Percentiles rank a stretch among this genome's conserved stretches.
Evolutionary conservation across 768 basidiomycete species (phyloP).

Genomic region (Lenzites betulinus): DNA sequence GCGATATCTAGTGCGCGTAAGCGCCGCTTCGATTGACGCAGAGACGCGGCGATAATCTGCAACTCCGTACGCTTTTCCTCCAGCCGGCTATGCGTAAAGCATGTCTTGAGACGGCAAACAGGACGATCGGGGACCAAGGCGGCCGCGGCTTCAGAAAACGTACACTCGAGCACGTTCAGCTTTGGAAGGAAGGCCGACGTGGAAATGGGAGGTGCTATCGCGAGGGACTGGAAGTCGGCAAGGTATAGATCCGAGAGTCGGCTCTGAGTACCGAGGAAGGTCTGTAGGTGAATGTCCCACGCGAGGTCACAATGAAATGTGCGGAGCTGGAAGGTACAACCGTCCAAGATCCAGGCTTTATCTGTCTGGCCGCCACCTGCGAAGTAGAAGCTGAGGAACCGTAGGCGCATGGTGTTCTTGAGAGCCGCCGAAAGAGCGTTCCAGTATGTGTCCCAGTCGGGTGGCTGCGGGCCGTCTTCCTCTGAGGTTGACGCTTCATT

Average conservation of each 20-base stretch:
- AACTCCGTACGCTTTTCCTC: constrained; percentile 57
- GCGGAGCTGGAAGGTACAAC: constrained; percentile 54
- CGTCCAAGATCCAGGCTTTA: constrained; percentile 41
- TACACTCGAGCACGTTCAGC: constrained; percentile 61
- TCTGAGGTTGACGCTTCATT: constrained; percentile 16
- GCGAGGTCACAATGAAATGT: constrained; percentile 66
- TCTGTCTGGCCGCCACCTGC: constrained; percentile 29
- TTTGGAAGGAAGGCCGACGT: constrained; percentile 41
- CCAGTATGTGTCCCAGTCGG: constrained; percentile 52
- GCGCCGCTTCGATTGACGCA: constrained; percentile 45
- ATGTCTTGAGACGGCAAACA: constrained; percentile 64
- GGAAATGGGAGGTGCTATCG: constrained; percentile 25
- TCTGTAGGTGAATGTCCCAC: constrained; percentile 59
- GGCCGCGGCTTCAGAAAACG: constrained; percentile 64
- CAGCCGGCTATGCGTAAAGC: constrained; percentile 56
- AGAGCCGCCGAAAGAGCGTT: constrained; percentile 50
- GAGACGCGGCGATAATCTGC: constrained; percentile 45
- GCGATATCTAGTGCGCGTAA: constrained; percentile 61
- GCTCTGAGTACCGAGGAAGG: constrained; percentile 52
- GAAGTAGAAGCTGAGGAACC: constrained; percentile 53
- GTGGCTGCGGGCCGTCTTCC: constrained; percentile 27
- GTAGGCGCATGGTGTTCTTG: constrained; percentile 46
- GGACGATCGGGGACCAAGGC: constrained; percentile 59
- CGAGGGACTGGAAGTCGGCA: constrained; percentile 36
- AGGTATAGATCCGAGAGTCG: constrained; percentile 51